phyloP scores from a whole-genome alignment of 805 yeast genomes.

The Lachancea mirantina region DNA sequence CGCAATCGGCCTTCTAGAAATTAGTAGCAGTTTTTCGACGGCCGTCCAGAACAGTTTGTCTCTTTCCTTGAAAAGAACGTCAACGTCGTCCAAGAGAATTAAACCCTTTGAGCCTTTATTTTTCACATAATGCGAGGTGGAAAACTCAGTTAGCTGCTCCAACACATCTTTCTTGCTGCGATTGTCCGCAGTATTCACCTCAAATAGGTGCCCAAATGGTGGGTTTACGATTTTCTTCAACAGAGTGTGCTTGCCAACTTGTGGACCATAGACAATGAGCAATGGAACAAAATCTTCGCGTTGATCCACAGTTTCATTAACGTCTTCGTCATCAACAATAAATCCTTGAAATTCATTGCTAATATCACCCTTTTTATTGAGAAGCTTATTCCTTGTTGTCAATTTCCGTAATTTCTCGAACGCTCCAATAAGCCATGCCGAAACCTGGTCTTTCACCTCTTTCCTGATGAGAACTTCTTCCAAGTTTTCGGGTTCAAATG shows the following conservation, averaged over 20 bases:
- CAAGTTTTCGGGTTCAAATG: constrained; percentile 27
- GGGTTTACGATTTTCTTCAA: constrained; percentile 60
- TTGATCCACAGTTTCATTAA: constrained; percentile 5
- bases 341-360: constrained; percentile 30
- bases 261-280: constrained; percentile 61
- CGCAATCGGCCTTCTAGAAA: constrained; percentile 63
- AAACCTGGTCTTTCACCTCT: constrained; percentile 15
- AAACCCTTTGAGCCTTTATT: constrained; percentile 46
- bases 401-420: constrained; percentile 30
- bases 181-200: constrained; percentile 66
- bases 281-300: constrained; percentile 47
- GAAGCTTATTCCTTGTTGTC: constrained; percentile 31
- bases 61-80: constrained; percentile 61
- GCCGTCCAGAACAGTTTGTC: constrained; percentile 80
- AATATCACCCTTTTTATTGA: constrained; percentile 20
- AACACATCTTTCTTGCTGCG: constrained; percentile 67
- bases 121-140: constrained; percentile 78
- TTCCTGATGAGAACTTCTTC: constrained; percentile 29
- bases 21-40: constrained; percentile 50
- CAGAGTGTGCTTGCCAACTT: constrained; percentile 73
- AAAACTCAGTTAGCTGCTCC: constrained; percentile 62
- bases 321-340: constrained; percentile 28
- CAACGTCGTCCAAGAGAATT: constrained; percentile 80
- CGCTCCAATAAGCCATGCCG: constrained; percentile 30
- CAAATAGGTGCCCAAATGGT: constrained; percentile 66